phyloP scores from a whole-genome alignment of 192 early-diverging fungal genomes.

The Geranomyces variabilis region DNA sequence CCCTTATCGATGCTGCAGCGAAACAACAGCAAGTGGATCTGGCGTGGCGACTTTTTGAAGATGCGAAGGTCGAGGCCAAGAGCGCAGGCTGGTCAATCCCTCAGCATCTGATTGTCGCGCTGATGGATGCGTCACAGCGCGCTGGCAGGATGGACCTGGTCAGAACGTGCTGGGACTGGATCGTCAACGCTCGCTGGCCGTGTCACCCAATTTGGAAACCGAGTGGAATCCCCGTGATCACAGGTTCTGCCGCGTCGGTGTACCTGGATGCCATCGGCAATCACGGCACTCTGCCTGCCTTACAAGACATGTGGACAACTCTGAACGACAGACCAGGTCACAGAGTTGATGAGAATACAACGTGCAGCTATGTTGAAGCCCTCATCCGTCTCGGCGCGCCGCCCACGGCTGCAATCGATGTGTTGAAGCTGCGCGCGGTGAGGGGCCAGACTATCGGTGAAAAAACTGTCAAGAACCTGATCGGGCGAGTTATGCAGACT shows the following conservation, averaged over 20 bases:
- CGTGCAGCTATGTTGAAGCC: constrained; percentile 12
- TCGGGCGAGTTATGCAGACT: background rate
- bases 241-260: background rate
- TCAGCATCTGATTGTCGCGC: background rate
- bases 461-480: background rate
- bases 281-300: background rate
- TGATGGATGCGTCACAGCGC: constrained; percentile 8
- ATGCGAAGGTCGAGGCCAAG: background rate
- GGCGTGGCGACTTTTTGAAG: background rate
- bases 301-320: constrained; percentile 5
- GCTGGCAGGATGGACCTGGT: background rate
- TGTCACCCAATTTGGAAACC: background rate
- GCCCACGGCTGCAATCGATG: background rate
- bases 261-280: constrained; percentile 8
- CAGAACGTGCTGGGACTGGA: constrained; percentile 13
- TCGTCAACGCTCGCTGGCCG: background rate
- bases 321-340: background rate
- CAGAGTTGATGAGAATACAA: background rate
- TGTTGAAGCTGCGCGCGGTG: background rate
- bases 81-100: background rate
- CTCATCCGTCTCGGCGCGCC: background rate
- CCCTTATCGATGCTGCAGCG: constrained; percentile 1
- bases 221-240: background rate
- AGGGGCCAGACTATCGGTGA: background rate
- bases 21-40: background rate